Evolutionary conservation across 371 early-diverging fungal genomes (phyloP).

Genomic region (Mortierella sp.): DNA sequence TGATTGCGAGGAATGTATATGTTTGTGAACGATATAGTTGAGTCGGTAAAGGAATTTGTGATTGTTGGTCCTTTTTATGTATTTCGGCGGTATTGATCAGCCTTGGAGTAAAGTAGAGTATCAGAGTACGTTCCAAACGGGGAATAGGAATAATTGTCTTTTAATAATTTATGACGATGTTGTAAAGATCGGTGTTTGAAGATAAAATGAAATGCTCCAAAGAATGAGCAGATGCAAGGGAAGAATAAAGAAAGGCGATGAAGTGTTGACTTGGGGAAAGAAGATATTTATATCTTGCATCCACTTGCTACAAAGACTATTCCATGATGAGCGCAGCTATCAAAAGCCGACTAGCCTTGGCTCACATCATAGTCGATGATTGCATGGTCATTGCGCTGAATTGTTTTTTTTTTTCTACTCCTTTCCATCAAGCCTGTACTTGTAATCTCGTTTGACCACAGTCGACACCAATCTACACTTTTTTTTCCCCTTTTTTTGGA

Average conservation of each 20-base stretch:
- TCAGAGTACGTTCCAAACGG: neutral
- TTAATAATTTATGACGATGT: neutral
- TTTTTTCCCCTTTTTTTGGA: neutral
- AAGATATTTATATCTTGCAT: constrained; percentile 2
- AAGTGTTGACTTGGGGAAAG: neutral
- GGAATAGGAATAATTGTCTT: neutral
- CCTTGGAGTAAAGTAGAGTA: neutral
- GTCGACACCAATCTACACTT: neutral
- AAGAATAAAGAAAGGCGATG: neutral
- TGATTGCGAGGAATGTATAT: neutral
- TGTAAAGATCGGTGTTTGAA: neutral
- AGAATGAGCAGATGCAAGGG: neutral
- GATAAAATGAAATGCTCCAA: neutral
- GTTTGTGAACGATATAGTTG: neutral
- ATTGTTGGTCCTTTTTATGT: neutral
- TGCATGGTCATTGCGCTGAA: neutral
- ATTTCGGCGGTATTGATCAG: neutral
- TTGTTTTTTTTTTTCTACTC: neutral
- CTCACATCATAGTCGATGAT: constrained; percentile 6
- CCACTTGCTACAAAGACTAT: neutral
- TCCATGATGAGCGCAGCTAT: constrained; percentile 1
- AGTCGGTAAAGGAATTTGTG: neutral
- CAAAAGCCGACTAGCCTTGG: constrained; percentile 10
- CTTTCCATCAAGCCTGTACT: neutral
- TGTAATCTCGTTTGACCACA: neutral